These are phyloP conservation scores for Madurella fahalii DNA, from an alignment of 2,329 filamentous ascomycete genomes.

Conservation along the genomic window DNA sequence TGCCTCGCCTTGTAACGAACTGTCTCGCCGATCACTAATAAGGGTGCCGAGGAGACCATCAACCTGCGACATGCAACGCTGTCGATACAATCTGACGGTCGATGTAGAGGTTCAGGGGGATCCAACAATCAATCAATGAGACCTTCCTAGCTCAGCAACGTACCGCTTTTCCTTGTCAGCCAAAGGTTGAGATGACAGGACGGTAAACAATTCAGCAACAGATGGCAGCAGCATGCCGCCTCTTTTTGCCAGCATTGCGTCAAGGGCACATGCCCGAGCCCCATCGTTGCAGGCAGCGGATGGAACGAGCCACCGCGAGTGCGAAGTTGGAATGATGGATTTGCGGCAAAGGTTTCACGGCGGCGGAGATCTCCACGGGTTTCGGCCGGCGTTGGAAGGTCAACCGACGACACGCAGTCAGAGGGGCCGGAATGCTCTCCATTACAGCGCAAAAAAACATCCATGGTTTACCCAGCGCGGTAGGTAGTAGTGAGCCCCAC, in stretches of 20 bases:
- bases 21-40: background rate
- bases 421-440: background rate
- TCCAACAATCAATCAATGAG: too few relatives aligned
- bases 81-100: too few relatives aligned
- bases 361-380: background rate
- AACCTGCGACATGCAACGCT: background rate
- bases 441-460: background rate
- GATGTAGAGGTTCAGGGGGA: background rate
- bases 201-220: too few relatives aligned
- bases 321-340: background rate
- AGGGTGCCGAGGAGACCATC: background rate
- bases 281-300: constrained; percentile 2
- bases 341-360: constrained; percentile 11
- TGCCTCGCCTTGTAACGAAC: too few relatives aligned
- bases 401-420: too few relatives aligned
- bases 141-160: too few relatives aligned
- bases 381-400: background rate
- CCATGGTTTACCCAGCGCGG: background rate
- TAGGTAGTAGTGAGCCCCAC: background rate
- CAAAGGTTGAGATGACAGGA: too few relatives aligned
- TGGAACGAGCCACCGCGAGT: background rate
- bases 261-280: constrained; percentile 4
- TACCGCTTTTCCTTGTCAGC: too few relatives aligned
- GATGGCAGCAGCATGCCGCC: constrained; percentile 2
- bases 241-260: background rate